Evolutionary conservation across 768 basidiomycete species (phyloP), one percentile per base, ranked within the genome.

Genomic region (Tricholoma sp.): DNA sequence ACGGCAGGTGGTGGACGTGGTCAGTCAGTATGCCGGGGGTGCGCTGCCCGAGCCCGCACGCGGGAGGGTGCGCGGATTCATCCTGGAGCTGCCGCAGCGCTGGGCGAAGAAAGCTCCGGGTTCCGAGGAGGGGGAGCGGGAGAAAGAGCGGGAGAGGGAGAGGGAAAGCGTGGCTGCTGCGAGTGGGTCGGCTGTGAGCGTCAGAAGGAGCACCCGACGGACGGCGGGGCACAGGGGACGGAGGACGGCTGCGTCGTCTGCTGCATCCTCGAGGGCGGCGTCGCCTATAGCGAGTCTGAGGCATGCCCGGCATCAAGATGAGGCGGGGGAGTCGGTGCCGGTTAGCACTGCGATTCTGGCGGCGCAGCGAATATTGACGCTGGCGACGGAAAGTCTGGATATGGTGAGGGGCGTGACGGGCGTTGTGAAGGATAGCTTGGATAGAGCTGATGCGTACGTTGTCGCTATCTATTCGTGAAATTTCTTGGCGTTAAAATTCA

Each of bases 381-480:
- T 96, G 8, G 92, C 94, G 11, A 89, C 88, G 12, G 94, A 96
- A 74, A 94, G 92, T 65, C 66, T 96, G 69, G 93, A 96, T 65
- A 95, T 94, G 91, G 85, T 96, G 78, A 78, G 86, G 29, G 84
- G 89, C 29, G 91, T 94, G 29, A 91, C 91, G n/a, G 80, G 82
- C 4, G 91, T 95, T 20, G 88, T 95, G 58, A 88, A 85, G 64
- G 94, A 94, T 58, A 90, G 86, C 59, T 74, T 95, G 69, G 92
- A 94, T 67, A 77, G 87, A 54, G 94, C 93, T 31, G 94, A 95
- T 67, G 81, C 88, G 83, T 92, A 69, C 44, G 86, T n/a, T 81
- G 7, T 56, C 49, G 29, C 50, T 39, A 58, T 33, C 48, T 59
- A 58, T 56, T 32, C 12, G 59, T 31, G 7, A n/a, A 32, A 31